Base-by-base conservation (phyloP, 2,329 filamentous ascomycete species). In the Monosporascus sp. region DNA sequence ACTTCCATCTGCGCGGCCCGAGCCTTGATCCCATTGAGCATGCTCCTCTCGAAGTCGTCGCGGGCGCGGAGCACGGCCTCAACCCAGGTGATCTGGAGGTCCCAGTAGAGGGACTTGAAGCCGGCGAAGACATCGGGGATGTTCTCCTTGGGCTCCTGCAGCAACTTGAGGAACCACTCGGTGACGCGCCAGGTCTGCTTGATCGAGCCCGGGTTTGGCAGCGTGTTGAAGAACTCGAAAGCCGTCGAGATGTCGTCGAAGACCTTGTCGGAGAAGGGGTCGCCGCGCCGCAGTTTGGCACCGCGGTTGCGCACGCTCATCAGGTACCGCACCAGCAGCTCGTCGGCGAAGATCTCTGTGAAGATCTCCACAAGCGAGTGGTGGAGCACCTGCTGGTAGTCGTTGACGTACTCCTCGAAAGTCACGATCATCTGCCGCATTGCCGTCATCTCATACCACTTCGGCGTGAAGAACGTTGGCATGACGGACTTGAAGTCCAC, bases 361-460 rank as follows among this genome's bases (percentile, higher is more conserved):
- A 99, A 87, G 63, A 97, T 91, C 68, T 97, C 93, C 53, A 89
- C 84, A 7, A 97, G 82, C 3, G 89, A 91, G 61, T 90, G 87
- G 73, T 97, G 91, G 31, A 97, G 81, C 20, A 95, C 88, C 50
- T 84, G 79, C 55, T 85, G 82, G 76, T 97, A 97, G 73, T 99
- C 93, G 65, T 81, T 75, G 62, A 97, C 82, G 73, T 99, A 99
- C 73, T 97, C 94, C 62, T 96, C 90, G 67, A 99, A 93, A 0
- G 94, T 99, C 26, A 88, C 90, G 47, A 91, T 88, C 77, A 99
- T 96, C 63, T 93, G 90, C 65, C 91, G 91, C 84, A 99, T 93
- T 52, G 89, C 87, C 41, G 87, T 91, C 64, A 85, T 84, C 43
- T 81, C 76, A 73, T 99, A 99, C 94, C 94, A 99, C 58, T 84